Evolutionary conservation across 140 eudicot genomes (phyloP).

Genomic region (Bidens hawaiensis): DNA sequence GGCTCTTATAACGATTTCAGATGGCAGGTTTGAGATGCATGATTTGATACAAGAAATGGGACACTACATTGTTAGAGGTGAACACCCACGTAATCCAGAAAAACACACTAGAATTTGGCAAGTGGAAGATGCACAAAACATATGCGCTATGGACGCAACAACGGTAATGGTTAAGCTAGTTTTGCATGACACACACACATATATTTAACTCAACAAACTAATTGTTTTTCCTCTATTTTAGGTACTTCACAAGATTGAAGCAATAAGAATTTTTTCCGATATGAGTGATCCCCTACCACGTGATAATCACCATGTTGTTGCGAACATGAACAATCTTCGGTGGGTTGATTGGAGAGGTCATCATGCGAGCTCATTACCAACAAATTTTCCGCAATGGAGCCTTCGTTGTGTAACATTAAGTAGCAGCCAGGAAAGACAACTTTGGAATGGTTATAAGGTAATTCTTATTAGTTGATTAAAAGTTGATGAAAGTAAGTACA

Average conservation of each 20-base stretch:
- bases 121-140: background rate
- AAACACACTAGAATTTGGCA: conserved; percentile 9
- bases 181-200: background rate
- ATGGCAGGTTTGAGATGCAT: conserved; percentile 11
- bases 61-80: conserved; percentile 7
- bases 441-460: too few relatives aligned
- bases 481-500: background rate
- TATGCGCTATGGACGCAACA: conserved; percentile 8
- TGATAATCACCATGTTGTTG: background rate
- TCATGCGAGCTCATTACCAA: background rate
- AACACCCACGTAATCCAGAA: conserved; percentile 6
- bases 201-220: background rate
- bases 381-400: background rate
- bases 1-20: conserved; percentile 3
- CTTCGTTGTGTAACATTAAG: conserved; percentile 9
- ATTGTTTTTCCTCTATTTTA: background rate
- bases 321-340: conserved; percentile 12
- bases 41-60: conserved; percentile 16
- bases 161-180: conserved; percentile 5
- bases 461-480: background rate
- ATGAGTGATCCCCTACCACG: background rate
- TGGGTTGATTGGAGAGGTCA: conserved; percentile 7
- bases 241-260: conserved; percentile 2
- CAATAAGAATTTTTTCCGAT: background rate
- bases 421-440: background rate